Percentiles rank a stretch among this genome's conserved stretches.
Evolutionary conservation across 1,284 basidiomycete species (phyloP).

Genomic region (Sphagnurus paluster): DNA sequence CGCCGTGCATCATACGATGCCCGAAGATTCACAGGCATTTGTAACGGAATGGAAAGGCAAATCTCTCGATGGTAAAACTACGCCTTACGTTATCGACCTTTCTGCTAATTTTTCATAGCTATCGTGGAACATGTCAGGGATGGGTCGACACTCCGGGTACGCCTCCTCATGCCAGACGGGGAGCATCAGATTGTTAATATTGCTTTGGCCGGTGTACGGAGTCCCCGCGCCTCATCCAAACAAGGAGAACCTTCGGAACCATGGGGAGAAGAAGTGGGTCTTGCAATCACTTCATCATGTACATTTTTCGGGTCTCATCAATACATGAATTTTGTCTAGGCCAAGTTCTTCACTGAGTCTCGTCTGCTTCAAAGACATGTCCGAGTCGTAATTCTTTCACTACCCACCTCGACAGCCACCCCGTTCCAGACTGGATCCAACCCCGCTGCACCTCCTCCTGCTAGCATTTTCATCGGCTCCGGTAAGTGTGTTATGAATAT

Average conservation of each 20-base stretch:
- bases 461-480: conserved; percentile 88
- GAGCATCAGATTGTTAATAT: conserved; percentile 89
- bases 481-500: conserved; percentile 42
- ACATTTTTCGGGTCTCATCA: conserved; percentile 17
- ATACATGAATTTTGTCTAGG: conserved; percentile 49
- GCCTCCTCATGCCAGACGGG: conserved; percentile 84
- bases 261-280: conserved; percentile 81
- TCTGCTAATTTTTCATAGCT: conserved; percentile 43
- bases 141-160: conserved; percentile 87
- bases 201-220: conserved; percentile 84
- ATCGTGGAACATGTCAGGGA: conserved; percentile 95
- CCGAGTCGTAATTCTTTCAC: conserved; percentile 84
- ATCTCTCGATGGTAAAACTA: conserved; percentile 70
- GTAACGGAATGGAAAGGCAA: conserved; percentile 91
- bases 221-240: conserved; percentile 70
- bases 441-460: conserved; percentile 59
- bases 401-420: conserved; percentile 80
- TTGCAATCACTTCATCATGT: conserved; percentile 14
- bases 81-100: conserved; percentile 10
- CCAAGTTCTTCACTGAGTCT: conserved; percentile 93
- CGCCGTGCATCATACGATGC: conserved; percentile 85
- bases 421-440: conserved; percentile 77
- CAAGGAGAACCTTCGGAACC: conserved; percentile 79
- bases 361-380: conserved; percentile 90
- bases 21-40: conserved; percentile 85